Base-by-base conservation (phyloP, 2,329 filamentous ascomycete species). In the Epichloe uncinata region DNA sequence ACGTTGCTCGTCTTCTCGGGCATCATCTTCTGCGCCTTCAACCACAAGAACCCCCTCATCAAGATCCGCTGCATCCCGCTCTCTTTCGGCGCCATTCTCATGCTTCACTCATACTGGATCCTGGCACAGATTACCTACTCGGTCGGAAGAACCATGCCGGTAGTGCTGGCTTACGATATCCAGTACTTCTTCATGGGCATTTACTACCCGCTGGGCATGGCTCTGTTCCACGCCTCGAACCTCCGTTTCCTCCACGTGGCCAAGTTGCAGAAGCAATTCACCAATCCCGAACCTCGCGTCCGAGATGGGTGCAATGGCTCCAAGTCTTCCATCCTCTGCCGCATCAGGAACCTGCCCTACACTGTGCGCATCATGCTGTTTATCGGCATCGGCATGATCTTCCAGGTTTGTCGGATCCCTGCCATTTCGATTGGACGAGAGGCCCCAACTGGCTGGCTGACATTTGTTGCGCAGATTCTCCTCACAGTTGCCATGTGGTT, bases 101-200 rank as follows among this genome's bases (percentile, higher is more conserved):
- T 66, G 42, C 61, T 69, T 15, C 67, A 69, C 49, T 34, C 55
- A 4, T 69, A 69, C 53, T 69, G 66, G 66, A 56, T 67, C 37
- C 57, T 67, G 4, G 66, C 67, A 4, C 70, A 73, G 52, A 56
- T 73, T 49, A 67, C 66, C 18, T 68, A 71, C n/a, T 62, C 67
- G 11, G 61, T 72, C 26, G 69, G 70, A 7, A 45, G 64, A 9
- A 62, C 69, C 3, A 64, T 73, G 49, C 73, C 64, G 0, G 49
- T 64, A 1, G 56, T 68, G 1, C 47, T 61, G 13, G 65, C 74
- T 1, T 78, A 75, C 51, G 66, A 71, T 34, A 60, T 70, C 3
- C 74, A 82, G 59, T 84, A 73, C 59, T 84, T 78, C 75, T 70
- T 81, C 58, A 84, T 84, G 81, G 74, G 76, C 47, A 73, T 78